Conservation (phyloP, 352 stramenopile species). For the Globisporangium yorkense region DNA sequence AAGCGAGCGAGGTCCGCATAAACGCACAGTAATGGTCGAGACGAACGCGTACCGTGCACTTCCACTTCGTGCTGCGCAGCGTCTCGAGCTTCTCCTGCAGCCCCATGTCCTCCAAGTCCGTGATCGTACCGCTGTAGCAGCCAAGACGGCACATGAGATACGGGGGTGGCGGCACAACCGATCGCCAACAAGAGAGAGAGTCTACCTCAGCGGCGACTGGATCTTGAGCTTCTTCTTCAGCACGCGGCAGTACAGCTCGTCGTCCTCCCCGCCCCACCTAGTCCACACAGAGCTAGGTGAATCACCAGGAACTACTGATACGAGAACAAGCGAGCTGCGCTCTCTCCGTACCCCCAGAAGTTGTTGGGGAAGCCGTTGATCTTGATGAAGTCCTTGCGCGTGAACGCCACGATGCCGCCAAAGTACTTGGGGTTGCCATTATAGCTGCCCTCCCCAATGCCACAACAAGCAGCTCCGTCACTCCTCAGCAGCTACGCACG, state of each 20-base stretch:
- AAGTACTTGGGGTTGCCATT: constrained; percentile 93
- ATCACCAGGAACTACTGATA: neutral
- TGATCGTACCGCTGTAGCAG: constrained; percentile 34
- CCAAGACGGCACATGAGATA: neutral
- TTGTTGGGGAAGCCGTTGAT: constrained; percentile 96
- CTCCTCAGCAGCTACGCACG: neutral
- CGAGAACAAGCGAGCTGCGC: neutral
- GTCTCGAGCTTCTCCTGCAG: constrained; percentile 35
- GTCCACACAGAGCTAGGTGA: neutral
- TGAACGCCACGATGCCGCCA: constrained; percentile 91
- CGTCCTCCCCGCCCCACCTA: constrained; percentile 47
- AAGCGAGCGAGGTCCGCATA: neutral
- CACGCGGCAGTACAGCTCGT: constrained; percentile 52
- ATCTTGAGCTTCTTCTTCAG: constrained; percentile 40
- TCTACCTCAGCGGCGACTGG: constrained; percentile 26
- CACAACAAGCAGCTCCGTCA: neutral
- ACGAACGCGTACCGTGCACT: constrained; percentile 22
- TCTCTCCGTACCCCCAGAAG: constrained; percentile 76
- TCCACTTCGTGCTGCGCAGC: constrained; percentile 39
- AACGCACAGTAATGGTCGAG: neutral
- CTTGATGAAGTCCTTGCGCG: constrained; percentile 77
- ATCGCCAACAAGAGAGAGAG: too few species aligned
- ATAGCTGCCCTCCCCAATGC: constrained; percentile 41
- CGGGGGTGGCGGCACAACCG: too few species aligned
- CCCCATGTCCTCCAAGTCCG: constrained; percentile 36